Base-by-base conservation (phyloP, 352 stramenopile species). In the Pythium inflatum region DNA sequence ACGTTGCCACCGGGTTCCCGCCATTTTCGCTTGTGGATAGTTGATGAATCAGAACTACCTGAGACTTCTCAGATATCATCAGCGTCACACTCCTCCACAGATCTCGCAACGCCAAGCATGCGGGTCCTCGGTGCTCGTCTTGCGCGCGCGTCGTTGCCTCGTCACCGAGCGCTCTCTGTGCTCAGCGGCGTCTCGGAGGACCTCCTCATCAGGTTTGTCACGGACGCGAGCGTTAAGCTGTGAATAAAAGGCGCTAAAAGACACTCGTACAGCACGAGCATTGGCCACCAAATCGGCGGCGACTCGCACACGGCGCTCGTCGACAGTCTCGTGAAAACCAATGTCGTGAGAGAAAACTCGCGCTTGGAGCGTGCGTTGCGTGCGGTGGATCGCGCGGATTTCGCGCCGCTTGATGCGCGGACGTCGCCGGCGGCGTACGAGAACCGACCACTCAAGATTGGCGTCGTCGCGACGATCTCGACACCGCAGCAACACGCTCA, bases 401-500 rank as follows among this genome's bases (percentile, higher is more conserved):
- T 94, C 56, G 75, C 84, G 22, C 74, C 81, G 27, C 69, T 71
- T 0, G 63, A 73, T 3, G 74, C 79, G 28, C 63, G 71, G 14
- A 33, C 70, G 8, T 76, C 70, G 3, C 62, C 38, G 8, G 73
- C 80, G 20, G 73, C 78, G 64, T 95, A 95, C 54, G 79, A 80
- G 20, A 95, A 95, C 58, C 82, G 78, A 0, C 87, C 88, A 16
- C 71, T 95, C 28, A 90, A 89, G 60, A 93, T 95, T 70, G 87
- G 81, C 7, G 78, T 79, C 31, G 76, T 93, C 34, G 88, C 88
- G 45, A 95, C 88, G 11, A 95, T 95, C 58, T 95, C 88, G 34
- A 95, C 88, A 16, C 88, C 88, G 18, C 88, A 95, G 71, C 88
- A 94, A 54, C 88, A 95, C 49, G 88, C 88, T 30, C 83, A 93